Conservation (phyloP, 345 rosid species). For the Eucalyptus lansdowneana region DNA sequence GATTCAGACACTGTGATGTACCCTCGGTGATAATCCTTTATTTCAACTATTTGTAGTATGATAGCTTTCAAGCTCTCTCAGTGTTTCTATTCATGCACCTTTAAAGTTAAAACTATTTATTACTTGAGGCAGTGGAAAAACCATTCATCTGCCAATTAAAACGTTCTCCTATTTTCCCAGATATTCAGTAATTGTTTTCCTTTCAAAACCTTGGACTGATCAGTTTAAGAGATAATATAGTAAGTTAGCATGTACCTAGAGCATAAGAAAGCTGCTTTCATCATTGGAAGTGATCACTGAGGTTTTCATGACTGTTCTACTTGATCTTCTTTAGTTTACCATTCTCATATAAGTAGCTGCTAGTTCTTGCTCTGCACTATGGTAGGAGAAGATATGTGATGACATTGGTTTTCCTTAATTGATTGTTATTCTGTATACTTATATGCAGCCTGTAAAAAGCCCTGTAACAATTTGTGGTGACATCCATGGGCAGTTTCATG, state of each 20-base stretch:
- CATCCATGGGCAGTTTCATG: slow-evolving; percentile 99
- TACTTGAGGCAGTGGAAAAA: neutral
- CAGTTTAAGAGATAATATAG: neutral
- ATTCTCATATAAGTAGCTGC: neutral
- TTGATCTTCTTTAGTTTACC: neutral
- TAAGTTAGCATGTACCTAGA: neutral
- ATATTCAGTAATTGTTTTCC: neutral
- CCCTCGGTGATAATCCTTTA: neutral
- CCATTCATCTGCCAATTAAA: neutral
- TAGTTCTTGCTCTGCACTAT: neutral
- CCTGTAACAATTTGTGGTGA: slow-evolving; percentile 99
- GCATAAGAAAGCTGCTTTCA: neutral
- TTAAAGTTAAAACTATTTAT: neutral
- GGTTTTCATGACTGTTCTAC: neutral
- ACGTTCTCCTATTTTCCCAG: neutral
- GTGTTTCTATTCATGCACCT: neutral
- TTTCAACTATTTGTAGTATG: neutral
- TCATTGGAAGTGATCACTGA: neutral
- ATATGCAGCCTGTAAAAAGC: slow-evolving; percentile 83
- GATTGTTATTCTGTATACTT: neutral
- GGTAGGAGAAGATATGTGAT: neutral
- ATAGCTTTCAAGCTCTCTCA: neutral
- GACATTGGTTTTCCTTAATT: neutral
- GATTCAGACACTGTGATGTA: neutral
- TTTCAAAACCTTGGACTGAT: neutral